Base-by-base conservation (phyloP, 305 asterid genomes). In the Ruellia speciosa region DNA sequence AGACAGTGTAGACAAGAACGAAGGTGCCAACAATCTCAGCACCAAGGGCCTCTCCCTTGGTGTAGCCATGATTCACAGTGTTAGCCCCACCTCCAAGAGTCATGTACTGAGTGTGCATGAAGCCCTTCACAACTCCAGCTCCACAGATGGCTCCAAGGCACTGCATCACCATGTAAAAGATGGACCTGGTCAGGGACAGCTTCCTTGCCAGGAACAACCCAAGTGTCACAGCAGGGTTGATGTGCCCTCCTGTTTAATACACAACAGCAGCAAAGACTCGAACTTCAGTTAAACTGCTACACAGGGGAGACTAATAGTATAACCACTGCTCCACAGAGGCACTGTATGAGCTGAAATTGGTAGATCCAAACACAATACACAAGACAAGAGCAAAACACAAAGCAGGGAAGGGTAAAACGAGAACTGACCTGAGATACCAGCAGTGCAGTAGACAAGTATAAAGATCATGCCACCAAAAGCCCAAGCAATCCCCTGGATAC, bases 401-500 rank as follows among this genome's bases (percentile, higher is more conserved):
- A 5, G 1, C 4, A 8, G 0, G 10, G 9, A 35, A 46, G 17
- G 5, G 33, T 33, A 24, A 11, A 34, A 37, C 17, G 41, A n/a
- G 16, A 18, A 35, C 76, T 31, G 2, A 83, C 96, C 95, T 75
- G 96, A 88, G 66, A 86, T 80, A 47, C 94, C 95, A 63, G 95
- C 97, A 58, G 96, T 88, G 71, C 96, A 88, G 78, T 88, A 88
- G 40, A 88, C 96, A 58, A 86, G 90, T 0, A 88, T 94, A 65
- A 88, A 88, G 71, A 86, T 88, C 95, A 88, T 83, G 47, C 97
- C 95, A 72, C 95, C 97, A 71, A 86, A 88, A 46, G 94, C 84
- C 97, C 95, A 86, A 50, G 97, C 95, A 66, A 88, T 77, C 10
- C 95, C 95, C 74, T 86, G 95, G 67, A 86, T 74, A 17, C 97